Percentiles rank a stretch among this genome's conserved stretches.
Conservation (phyloP, 306 rosid genomes). For the Amphicarpaea edgeworthii region DNA sequence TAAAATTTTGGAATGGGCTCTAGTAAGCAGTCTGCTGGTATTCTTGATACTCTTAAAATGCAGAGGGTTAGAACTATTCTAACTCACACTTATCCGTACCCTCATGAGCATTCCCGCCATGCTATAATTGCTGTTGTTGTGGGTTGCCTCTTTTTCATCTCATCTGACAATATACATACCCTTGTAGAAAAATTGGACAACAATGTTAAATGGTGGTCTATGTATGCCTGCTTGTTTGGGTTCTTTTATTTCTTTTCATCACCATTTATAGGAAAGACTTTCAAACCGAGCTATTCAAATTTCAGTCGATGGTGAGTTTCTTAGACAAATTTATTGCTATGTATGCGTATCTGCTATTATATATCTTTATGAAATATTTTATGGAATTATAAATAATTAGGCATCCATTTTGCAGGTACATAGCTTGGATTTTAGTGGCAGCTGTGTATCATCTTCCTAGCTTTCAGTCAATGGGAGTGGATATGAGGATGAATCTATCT, state of each 20-base stretch:
- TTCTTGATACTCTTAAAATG: constrained; percentile 84
- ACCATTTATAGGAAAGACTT: constrained; percentile 95
- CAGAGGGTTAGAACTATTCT: constrained; percentile 91
- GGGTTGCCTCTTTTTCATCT: constrained; percentile 94
- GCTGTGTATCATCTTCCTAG: constrained; percentile 98
- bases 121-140: constrained; percentile 93
- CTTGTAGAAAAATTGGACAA: constrained; percentile 93
- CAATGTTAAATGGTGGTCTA: constrained; percentile 97
- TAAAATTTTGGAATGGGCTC: constrained; percentile 63
- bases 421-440: constrained; percentile 93
- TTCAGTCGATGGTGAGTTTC: constrained; percentile 94
- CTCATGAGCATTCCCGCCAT: constrained; percentile 98
- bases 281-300: constrained; percentile 97
- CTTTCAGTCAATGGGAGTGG: constrained; percentile 98
- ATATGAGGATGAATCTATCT: constrained; percentile 93
- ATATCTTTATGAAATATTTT: neutral
- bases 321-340: neutral
- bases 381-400: constrained; percentile 43
- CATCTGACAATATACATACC: constrained; percentile 93
- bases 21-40: constrained; percentile 59
- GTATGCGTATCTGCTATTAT: neutral
- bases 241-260: constrained; percentile 99
- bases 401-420: constrained; percentile 68
- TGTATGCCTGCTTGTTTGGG: constrained; percentile 85
- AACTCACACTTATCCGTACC: constrained; percentile 87